These are phyloP conservation scores for Talaromyces rugulosus DNA, from an alignment of 2,329 filamentous ascomycete species.

Conservation along the genomic window DNA sequence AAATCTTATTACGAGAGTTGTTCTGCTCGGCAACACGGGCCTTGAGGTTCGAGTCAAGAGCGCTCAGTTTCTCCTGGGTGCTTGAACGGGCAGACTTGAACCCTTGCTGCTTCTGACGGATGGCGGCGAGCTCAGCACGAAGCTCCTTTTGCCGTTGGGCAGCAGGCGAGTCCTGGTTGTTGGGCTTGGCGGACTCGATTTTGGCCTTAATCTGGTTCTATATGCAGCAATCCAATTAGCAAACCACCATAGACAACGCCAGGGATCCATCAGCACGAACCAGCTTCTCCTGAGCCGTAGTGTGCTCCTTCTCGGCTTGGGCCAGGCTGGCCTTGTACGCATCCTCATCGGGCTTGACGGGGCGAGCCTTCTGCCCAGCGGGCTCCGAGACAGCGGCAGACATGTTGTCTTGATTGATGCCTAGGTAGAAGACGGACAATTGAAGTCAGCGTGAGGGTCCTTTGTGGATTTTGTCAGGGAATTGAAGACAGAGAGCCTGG, in stretches of 20 bases:
- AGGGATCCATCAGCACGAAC: slow-evolving; percentile 39
- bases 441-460: not conserved
- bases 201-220: slow-evolving; percentile 86
- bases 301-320: slow-evolving; percentile 82
- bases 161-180: slow-evolving; percentile 74
- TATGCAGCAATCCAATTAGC: slow-evolving; percentile 28
- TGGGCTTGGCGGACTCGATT: slow-evolving; percentile 75
- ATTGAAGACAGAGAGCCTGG: not conserved
- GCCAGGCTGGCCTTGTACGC: slow-evolving; percentile 74
- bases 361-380: slow-evolving; percentile 52
- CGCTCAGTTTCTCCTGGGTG: slow-evolving; percentile 87
- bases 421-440: not conserved
- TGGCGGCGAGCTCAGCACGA: slow-evolving; percentile 73
- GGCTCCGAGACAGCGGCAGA: slow-evolving; percentile 13
- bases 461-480: not conserved
- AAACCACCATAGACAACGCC: slow-evolving; percentile 3
- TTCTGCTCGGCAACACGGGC: slow-evolving; percentile 83
- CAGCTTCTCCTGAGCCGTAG: slow-evolving; percentile 67
- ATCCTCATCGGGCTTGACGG: slow-evolving; percentile 82
- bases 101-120: slow-evolving; percentile 79
- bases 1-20: slow-evolving; percentile 70
- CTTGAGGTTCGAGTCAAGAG: slow-evolving; percentile 83
- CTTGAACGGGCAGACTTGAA: slow-evolving; percentile 77
- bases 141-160: slow-evolving; percentile 84
- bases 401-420: slow-evolving; percentile 11